Evolutionary conservation across 768 basidiomycete genomes (phyloP).

Genomic region (Cystobasidium tubakii): DNA sequence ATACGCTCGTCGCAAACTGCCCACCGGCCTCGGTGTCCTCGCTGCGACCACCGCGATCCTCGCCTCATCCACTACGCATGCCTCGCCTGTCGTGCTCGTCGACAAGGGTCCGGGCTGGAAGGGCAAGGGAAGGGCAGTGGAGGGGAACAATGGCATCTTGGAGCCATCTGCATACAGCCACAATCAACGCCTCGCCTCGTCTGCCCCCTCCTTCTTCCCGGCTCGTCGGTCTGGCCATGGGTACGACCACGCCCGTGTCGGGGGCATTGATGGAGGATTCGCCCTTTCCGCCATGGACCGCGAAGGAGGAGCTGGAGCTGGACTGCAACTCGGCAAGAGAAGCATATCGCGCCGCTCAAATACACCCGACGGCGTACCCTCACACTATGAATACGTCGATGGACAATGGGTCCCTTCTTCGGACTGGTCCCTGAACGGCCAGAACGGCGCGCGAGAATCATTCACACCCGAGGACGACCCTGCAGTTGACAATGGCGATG

Average conservation of each 20-base stretch:
- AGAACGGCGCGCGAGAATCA: background rate
- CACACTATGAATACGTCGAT: conserved; percentile 19
- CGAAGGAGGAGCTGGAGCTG: background rate
- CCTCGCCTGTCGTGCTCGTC: conserved; percentile 9
- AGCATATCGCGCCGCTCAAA: background rate
- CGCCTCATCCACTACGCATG: background rate
- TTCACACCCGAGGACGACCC: conserved; percentile 3
- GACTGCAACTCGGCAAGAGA: background rate
- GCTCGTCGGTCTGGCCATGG: background rate
- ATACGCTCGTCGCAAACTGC: background rate
- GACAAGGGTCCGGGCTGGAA: no score
- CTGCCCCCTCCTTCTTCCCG: background rate
- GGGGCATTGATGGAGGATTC: no score
- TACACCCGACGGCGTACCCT: background rate
- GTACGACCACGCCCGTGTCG: background rate
- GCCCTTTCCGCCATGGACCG: background rate
- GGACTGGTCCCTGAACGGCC: conserved; percentile 30
- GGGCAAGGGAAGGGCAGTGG: conserved; percentile 7
- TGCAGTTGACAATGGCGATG: background rate
- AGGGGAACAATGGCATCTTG: background rate
- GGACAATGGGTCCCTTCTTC: conserved; percentile 27
- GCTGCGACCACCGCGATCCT: conserved; percentile 2
- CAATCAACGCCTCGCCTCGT: background rate
- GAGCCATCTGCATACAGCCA: background rate
- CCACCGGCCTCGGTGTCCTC: background rate